Percentiles rank a stretch among this genome's conserved stretches.
phyloP scores from a whole-genome alignment of 176 grass and related monocot species.

The Poa pratensis region DNA sequence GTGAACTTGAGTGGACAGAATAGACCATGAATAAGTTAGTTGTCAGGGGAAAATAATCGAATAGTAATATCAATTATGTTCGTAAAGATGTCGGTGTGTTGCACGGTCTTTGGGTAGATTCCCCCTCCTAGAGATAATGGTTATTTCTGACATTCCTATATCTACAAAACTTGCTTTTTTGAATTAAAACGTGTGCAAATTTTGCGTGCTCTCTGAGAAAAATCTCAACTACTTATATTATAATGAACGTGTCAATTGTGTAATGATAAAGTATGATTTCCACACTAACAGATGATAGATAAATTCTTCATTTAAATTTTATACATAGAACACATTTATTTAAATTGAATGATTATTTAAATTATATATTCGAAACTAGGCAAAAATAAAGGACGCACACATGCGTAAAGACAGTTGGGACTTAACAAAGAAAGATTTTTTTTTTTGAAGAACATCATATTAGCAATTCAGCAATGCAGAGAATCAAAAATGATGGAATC shows the following conservation, averaged over 20 bases:
- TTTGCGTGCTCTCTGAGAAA: neutral
- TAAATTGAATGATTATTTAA: neutral
- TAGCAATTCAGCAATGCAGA: neutral
- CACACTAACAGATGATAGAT: neutral
- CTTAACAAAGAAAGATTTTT: neutral
- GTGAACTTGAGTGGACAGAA: neutral
- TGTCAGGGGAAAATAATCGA: neutral
- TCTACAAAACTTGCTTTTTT: neutral
- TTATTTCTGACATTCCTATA: neutral
- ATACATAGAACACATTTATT: neutral
- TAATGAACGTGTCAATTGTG: neutral
- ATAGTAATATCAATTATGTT: neutral
- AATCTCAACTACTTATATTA: neutral
- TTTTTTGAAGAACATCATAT: neutral
- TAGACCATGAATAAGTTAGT: neutral
- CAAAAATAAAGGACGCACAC: neutral
- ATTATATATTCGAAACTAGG: neutral
- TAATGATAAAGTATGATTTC: neutral
- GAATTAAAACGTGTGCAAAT: neutral
- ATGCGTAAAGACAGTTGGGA: neutral
- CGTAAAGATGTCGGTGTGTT: neutral
- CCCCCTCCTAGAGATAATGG: neutral
- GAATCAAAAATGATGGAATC: neutral
- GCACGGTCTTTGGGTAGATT: neutral
- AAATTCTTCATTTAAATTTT: neutral